Percentiles rank a stretch among this genome's conserved stretches.
Evolutionary conservation across 768 basidiomycete species (phyloP).

Genomic region (Hygrophoropsis aurantiaca): DNA sequence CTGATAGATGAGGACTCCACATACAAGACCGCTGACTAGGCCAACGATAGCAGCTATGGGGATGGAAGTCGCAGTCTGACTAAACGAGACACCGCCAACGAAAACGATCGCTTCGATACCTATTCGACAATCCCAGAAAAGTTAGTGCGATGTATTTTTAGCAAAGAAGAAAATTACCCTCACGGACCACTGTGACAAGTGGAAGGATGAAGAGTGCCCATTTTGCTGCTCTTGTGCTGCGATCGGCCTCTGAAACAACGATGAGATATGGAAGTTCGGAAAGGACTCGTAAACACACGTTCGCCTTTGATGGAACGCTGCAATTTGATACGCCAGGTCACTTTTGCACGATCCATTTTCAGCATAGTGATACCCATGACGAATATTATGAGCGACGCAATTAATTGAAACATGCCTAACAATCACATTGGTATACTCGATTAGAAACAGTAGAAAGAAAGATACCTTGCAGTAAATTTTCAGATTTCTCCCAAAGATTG

Average conservation of each 20-base stretch:
- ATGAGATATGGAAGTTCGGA: neutral
- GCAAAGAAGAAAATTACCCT: constrained; percentile 48
- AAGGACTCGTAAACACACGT: constrained; percentile 33
- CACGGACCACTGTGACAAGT: constrained; percentile 87
- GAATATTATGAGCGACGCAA: constrained; percentile 82
- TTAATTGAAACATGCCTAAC: constrained; percentile 65
- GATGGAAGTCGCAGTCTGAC: constrained; percentile 77
- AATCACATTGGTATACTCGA: too few species aligned
- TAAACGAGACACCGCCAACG: constrained; percentile 90
- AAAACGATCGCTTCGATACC: constrained; percentile 91
- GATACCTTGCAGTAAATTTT: constrained; percentile 80
- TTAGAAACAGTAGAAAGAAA: neutral
- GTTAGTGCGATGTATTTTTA: neutral
- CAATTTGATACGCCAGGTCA: constrained; percentile 94
- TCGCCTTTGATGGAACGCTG: constrained; percentile 68
- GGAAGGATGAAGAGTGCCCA: constrained; percentile 92
- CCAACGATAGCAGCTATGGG: constrained; percentile 91
- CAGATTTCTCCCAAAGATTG: constrained; percentile 81
- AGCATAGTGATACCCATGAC: constrained; percentile 94
- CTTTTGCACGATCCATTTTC: constrained; percentile 89
- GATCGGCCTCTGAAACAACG: constrained; percentile 40
- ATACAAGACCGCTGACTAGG: constrained; percentile 69
- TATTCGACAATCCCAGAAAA: constrained; percentile 19
- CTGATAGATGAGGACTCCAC: constrained; percentile 77
- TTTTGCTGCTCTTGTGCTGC: constrained; percentile 56